Conservation (phyloP, 2,329 filamentous ascomycete genomes). For the Sordariomycetes sp. region DNA sequence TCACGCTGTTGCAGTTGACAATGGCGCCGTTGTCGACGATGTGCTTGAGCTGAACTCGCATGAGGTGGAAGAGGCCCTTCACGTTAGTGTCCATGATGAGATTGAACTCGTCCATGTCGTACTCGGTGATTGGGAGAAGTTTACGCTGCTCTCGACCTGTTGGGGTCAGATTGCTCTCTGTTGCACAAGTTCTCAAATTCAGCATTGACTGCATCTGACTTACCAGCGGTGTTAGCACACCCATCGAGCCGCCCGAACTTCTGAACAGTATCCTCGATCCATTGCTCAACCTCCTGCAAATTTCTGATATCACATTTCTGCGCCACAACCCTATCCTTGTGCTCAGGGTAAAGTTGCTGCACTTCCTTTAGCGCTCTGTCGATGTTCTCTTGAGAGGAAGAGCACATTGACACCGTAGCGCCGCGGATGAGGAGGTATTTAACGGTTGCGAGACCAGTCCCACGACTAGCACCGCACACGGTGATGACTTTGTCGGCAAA, state of each 20-base stretch:
- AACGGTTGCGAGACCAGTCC: constrained; percentile 44
- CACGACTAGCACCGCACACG: constrained; percentile 50
- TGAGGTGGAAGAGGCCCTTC: constrained; percentile 14
- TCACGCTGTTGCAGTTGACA: constrained; percentile 35
- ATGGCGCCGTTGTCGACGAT: constrained; percentile 35
- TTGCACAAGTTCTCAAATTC: neutral
- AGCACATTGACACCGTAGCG: constrained; percentile 19
- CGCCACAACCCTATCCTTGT: constrained; percentile 12
- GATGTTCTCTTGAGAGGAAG: constrained; percentile 16
- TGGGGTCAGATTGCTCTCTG: too few relatives aligned
- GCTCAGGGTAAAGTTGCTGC: constrained; percentile 12
- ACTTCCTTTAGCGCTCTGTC: constrained; percentile 13
- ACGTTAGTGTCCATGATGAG: constrained; percentile 14
- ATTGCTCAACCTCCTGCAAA: constrained; percentile 12
- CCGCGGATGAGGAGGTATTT: constrained; percentile 34
- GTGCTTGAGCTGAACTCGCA: constrained; percentile 17
- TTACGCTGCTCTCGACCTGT: constrained; percentile 15
- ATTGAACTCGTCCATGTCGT: constrained; percentile 12
- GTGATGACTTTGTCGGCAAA: constrained; percentile 47
- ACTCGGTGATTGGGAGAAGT: constrained; percentile 13
- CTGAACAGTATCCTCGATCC: constrained; percentile 19
- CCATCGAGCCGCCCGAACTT: constrained; percentile 27
- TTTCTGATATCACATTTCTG: constrained; percentile 19
- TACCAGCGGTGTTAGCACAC: constrained; percentile 30
- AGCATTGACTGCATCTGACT: neutral